Conservation (phyloP, 202 grass and related monocot genomes). For the Thinopyrum obtusiflorum region DNA sequence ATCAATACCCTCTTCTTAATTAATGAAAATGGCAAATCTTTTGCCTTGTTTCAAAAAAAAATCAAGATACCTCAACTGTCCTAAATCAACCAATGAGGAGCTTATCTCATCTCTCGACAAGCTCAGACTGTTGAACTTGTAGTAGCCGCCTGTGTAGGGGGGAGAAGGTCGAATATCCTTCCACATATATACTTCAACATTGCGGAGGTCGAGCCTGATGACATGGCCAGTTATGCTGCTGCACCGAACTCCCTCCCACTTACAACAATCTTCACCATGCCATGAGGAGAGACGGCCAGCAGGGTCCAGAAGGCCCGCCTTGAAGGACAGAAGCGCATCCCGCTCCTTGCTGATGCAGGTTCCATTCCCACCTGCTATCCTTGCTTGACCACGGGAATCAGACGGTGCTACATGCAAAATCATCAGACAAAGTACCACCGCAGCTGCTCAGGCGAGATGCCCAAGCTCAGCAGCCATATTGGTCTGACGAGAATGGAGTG, state of each 20-base stretch:
- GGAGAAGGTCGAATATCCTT: too few relatives aligned
- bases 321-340: neutral
- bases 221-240: neutral
- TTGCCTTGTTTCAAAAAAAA: neutral
- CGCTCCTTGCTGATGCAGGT: neutral
- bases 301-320: neutral
- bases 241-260: neutral
- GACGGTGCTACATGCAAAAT: neutral
- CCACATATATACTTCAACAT: too few relatives aligned
- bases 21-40: too few relatives aligned
- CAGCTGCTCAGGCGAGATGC: neutral
- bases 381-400: neutral
- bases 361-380: neutral
- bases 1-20: too few relatives aligned
- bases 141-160: too few relatives aligned
- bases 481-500: too few relatives aligned
- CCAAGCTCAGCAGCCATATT: too few relatives aligned
- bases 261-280: neutral
- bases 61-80: slow-evolving; percentile 16
- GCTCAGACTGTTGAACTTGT: too few relatives aligned
- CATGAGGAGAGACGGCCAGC: neutral
- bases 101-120: slow-evolving; percentile 10
- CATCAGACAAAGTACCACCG: neutral
- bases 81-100: slow-evolving; percentile 12
- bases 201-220: neutral